Base-by-base conservation (phyloP, 2,329 filamentous ascomycete species). In the Ophiognomonia clavigignenti-juglandacearum region DNA sequence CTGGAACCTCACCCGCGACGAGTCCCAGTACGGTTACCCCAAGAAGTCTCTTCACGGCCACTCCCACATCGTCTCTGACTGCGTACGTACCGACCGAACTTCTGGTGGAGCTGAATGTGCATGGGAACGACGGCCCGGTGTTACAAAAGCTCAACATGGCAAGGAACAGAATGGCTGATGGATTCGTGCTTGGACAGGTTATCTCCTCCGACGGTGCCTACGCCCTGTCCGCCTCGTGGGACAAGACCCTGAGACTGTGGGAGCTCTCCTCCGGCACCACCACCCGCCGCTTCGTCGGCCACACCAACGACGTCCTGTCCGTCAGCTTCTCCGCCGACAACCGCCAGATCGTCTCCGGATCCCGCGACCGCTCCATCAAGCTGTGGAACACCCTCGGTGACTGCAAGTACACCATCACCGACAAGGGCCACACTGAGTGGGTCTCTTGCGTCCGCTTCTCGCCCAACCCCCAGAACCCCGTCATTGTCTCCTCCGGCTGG, bases 371-470 rank as follows among this genome's bases (percentile, higher is more conserved):
- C 72, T 89, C 88, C 68, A 97, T 98, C 83, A 98, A 97, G 88
- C 86, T 98, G 66, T 98, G 93, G 93, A 98, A 98, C 83, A 98
- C 93, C 64, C 89, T 98, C 60, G 93, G 93, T 77, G 93, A 98
- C 85, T 98, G 93, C 91, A 98, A 98, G 83, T 98, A 85, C 86
- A 98, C 92, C 80, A 97, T 98, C 82, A 95, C 89, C 76, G 93
- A 98, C 72, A 98, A 98, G 87, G 93, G 93, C 71, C 93, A 98
- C 83, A 89, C 89, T 75, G 93, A 98, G 77, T 98, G 93, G 93
- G 93, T 96, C 63, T 96, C 92, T 56, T 97, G 92, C 81, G 93
- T 98, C 63, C 87, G 93, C 75, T 98, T 98, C 88, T 95, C 88
- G 77, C 93, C 93, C 70, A 98, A 98, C 84, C 93, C 93, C 68